Evolutionary conservation across 371 early-diverging fungal species (phyloP).

Genomic region (Mucor piriformis): DNA sequence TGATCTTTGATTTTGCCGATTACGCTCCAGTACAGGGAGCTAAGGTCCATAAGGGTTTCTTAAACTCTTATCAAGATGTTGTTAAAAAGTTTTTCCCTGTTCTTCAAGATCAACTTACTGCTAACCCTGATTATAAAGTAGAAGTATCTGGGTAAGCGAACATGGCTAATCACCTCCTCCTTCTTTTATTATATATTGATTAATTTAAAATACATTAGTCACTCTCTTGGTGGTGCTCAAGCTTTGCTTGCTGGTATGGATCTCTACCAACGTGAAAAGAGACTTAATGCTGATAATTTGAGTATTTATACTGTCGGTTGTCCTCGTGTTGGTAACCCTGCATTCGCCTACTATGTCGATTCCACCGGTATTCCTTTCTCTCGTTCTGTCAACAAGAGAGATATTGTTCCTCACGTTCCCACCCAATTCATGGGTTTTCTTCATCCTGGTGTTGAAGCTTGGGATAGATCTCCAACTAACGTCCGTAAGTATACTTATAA

Average conservation of each 20-base stretch:
- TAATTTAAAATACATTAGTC: not conserved
- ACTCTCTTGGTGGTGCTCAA: slow-evolving; percentile 35
- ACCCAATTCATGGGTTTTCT: slow-evolving; percentile 46
- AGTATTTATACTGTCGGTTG: no score
- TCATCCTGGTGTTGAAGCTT: slow-evolving; percentile 50
- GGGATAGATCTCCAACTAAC: no score
- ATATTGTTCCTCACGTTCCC: slow-evolving; percentile 38
- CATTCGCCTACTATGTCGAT: slow-evolving; percentile 46
- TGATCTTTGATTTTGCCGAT: slow-evolving; percentile 7
- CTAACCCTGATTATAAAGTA: slow-evolving; percentile 25
- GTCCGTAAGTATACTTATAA: slow-evolving; percentile 14
- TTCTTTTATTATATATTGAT: not conserved
- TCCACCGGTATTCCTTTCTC: slow-evolving; percentile 28
- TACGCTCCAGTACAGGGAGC: slow-evolving; percentile 31
- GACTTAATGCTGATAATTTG: no score
- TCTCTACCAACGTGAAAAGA: no score
- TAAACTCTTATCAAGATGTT: slow-evolving; percentile 10
- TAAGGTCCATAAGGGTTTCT: slow-evolving; percentile 29
- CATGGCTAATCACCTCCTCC: not conserved
- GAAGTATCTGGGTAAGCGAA: slow-evolving; percentile 25
- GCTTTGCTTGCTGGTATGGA: no score
- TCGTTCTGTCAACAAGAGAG: slow-evolving; percentile 51
- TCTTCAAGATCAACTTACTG: slow-evolving; percentile 15
- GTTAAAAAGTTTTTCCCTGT: slow-evolving; percentile 12
- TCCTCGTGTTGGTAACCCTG: slow-evolving; percentile 53